Conservation (phyloP, 2,329 filamentous ascomycete species). For the Hirsutella minnesotensis region DNA sequence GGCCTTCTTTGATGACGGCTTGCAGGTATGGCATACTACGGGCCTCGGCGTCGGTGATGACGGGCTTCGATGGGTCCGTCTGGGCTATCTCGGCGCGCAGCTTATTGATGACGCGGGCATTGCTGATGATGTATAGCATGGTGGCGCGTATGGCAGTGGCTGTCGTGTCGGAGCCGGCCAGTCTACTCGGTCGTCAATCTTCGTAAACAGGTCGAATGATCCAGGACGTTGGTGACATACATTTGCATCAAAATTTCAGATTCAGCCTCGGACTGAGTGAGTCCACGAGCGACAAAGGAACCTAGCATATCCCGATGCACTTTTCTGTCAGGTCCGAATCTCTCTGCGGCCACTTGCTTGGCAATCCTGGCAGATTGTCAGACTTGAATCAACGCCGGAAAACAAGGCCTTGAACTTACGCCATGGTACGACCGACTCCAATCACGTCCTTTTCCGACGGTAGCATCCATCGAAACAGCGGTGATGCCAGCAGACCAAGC, state of each 20-base stretch:
- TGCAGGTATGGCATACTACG: conserved; percentile 29
- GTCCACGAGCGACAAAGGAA: conserved; percentile 26
- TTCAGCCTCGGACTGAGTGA: conserved; percentile 25
- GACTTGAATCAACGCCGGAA: not conserved
- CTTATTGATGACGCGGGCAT: conserved; percentile 30
- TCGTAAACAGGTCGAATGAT: not conserved
- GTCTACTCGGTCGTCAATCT: conserved; percentile 12
- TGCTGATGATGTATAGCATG: conserved; percentile 39
- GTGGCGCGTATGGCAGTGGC: conserved; percentile 41
- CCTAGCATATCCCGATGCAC: conserved; percentile 39
- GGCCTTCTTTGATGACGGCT: conserved; percentile 37
- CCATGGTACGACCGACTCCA: conserved; percentile 29
- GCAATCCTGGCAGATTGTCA: conserved; percentile 21
- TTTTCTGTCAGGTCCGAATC: conserved; percentile 30
- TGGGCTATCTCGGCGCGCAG: conserved; percentile 22
- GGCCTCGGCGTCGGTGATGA: conserved; percentile 21
- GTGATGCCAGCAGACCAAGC: conserved; percentile 24
- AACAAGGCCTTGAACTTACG: conserved; percentile 20
- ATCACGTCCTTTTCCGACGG: conserved; percentile 26
- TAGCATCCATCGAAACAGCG: conserved; percentile 26
- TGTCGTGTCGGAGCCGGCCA: conserved; percentile 47
- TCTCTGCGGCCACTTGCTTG: conserved; percentile 29
- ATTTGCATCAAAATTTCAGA: conserved; percentile 31
- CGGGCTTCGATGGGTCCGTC: conserved; percentile 5
- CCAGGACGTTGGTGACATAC: conserved; percentile 6